Conservation (phyloP, 73 alveolate genomes). For the Paraurostyla sp. region DNA sequence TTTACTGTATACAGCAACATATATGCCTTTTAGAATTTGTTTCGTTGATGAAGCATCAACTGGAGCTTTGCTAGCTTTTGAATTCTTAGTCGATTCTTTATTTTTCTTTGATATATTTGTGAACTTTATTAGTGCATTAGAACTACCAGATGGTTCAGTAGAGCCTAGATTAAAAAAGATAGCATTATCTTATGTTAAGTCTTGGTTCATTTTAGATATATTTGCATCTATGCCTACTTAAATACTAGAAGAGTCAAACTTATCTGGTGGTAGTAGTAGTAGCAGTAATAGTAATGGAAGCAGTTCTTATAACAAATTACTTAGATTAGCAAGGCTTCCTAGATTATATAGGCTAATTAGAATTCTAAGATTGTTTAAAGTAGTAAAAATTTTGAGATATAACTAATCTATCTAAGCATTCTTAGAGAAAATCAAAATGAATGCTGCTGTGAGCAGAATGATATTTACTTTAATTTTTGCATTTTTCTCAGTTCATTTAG, state of each 20-base stretch:
- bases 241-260: neutral
- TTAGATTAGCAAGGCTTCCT: conserved; percentile 71
- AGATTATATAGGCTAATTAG: conserved; percentile 69
- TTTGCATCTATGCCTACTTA: conserved; percentile 51
- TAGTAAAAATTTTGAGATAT: conserved; percentile 27
- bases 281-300: conserved; percentile 6
- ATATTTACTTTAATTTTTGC: conserved; percentile 51
- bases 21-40: conserved; percentile 68
- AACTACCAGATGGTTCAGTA: conserved; percentile 56
- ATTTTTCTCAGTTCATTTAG: conserved; percentile 63
- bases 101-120: conserved; percentile 71
- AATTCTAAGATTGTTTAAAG: conserved; percentile 60
- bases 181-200: conserved; percentile 10
- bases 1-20: conserved; percentile 72
- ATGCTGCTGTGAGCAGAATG: conserved; percentile 66
- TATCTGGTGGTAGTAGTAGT: neutral
- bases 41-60: conserved; percentile 41
- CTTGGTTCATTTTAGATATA: conserved; percentile 63
- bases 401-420: conserved; percentile 12
- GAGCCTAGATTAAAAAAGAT: conserved; percentile 32
- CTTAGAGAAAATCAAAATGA: conserved; percentile 58
- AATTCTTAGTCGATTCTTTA: conserved; percentile 61
- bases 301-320: conserved; percentile 36
- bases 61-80: conserved; percentile 46
- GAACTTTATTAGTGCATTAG: conserved; percentile 67